Conservation (phyloP, 345 rosid genomes). For the Anastatica hierochuntica region DNA sequence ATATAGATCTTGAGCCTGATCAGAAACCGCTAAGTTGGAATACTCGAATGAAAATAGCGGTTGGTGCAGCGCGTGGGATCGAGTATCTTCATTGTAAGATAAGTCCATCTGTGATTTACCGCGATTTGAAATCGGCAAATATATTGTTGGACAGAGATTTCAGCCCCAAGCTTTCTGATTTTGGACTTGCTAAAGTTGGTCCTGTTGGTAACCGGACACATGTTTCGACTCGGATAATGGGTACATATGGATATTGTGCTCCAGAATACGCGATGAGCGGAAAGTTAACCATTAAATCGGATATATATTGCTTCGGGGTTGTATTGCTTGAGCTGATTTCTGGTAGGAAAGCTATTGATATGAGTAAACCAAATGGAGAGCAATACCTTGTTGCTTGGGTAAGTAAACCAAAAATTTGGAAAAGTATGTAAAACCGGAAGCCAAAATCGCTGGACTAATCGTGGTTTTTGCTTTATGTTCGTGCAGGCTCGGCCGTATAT, state of each 20-base stretch:
- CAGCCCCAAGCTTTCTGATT: slow-evolving; percentile 73
- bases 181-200: slow-evolving; percentile 89
- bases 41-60: slow-evolving; percentile 79
- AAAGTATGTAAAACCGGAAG: too few species aligned
- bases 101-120: slow-evolving; percentile 81
- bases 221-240: slow-evolving; percentile 92
- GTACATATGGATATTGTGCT: slow-evolving; percentile 95
- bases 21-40: slow-evolving; percentile 56
- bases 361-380: slow-evolving; percentile 44
- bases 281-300: slow-evolving; percentile 81
- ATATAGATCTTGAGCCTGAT: slow-evolving; percentile 48
- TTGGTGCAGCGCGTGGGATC: slow-evolving; percentile 76
- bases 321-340: slow-evolving; percentile 83
- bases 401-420: slow-evolving; percentile 5
- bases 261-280: slow-evolving; percentile 97
- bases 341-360: slow-evolving; percentile 75
- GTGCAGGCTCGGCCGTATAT: slow-evolving; percentile 56
- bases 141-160: slow-evolving; percentile 68
- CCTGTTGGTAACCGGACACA: slow-evolving; percentile 90
- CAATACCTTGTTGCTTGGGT: slow-evolving; percentile 84
- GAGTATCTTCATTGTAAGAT: slow-evolving; percentile 89
- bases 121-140: slow-evolving; percentile 86
- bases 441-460: too few species aligned
- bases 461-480: not conserved
- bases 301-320: slow-evolving; percentile 85